Evolutionary conservation across 176 grass and related monocot genomes (phyloP).

Genomic region (Ampelocalamus luodianensis): DNA sequence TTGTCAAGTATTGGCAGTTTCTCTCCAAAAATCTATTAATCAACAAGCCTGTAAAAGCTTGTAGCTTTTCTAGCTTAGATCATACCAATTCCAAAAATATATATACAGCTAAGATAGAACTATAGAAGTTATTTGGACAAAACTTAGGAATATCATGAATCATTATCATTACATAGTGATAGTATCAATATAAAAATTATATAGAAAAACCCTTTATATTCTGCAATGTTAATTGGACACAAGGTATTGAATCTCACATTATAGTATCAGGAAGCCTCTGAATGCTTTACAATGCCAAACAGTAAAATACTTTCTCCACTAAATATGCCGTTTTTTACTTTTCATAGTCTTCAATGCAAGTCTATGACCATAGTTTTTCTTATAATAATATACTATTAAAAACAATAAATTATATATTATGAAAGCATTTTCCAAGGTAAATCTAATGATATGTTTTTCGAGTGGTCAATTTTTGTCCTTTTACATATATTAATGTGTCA

Average conservation of each 20-base stretch:
- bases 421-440: too few species aligned
- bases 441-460: too few species aligned
- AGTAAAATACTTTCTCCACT: neutral
- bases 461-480: too few species aligned
- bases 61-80: neutral
- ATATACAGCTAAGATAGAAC: neutral
- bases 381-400: too few species aligned
- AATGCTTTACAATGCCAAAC: neutral
- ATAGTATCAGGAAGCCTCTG: neutral
- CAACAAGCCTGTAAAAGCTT: neutral
- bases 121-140: too few species aligned
- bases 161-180: too few species aligned
- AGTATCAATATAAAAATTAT: neutral
- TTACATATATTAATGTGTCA: too few species aligned
- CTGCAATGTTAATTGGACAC: slow-evolving; percentile 8
- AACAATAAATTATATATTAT: too few species aligned
- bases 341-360: too few species aligned
- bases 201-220: slow-evolving; percentile 21
- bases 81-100: neutral
- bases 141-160: too few species aligned
- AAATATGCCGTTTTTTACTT: too few species aligned
- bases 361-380: too few species aligned
- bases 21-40: neutral
- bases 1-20: neutral
- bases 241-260: neutral